Conservation (phyloP, 192 early-diverging fungal species). For the Umbelopsis isabellina region DNA sequence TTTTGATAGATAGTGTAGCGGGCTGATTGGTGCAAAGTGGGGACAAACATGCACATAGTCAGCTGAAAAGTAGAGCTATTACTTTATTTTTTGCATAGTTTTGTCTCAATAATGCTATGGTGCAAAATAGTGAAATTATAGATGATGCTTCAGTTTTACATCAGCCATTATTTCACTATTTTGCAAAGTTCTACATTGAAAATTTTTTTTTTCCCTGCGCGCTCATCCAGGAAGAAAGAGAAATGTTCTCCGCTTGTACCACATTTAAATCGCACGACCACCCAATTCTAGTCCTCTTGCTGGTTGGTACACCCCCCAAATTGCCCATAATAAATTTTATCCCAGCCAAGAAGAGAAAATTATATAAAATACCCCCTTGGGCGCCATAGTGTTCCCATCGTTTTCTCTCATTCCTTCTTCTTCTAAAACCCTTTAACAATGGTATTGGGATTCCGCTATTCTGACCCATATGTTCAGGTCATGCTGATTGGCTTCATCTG, state of each 20-base stretch:
- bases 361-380: background rate
- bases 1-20: no score
- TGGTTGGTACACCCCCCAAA: no score
- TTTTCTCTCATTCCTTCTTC: constrained; percentile 4
- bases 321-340: no score
- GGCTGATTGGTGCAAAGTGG: no score
- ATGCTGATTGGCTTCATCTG: constrained; percentile 44
- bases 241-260: constrained; percentile 4
- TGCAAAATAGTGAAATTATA: no score
- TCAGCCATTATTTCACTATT: no score
- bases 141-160: no score
- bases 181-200: background rate
- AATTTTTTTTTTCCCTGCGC: background rate
- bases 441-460: constrained; percentile 35
- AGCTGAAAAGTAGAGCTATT: no score
- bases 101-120: no score
- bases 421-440: constrained; percentile 2
- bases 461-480: constrained; percentile 38
- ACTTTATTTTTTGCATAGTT: no score
- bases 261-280: constrained; percentile 16
- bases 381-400: background rate
- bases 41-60: no score
- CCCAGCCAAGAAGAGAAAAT: background rate
- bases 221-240: background rate
- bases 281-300: constrained; percentile 9